Conservation (phyloP, 1,284 basidiomycete genomes). For the Ustilago crameri region DNA sequence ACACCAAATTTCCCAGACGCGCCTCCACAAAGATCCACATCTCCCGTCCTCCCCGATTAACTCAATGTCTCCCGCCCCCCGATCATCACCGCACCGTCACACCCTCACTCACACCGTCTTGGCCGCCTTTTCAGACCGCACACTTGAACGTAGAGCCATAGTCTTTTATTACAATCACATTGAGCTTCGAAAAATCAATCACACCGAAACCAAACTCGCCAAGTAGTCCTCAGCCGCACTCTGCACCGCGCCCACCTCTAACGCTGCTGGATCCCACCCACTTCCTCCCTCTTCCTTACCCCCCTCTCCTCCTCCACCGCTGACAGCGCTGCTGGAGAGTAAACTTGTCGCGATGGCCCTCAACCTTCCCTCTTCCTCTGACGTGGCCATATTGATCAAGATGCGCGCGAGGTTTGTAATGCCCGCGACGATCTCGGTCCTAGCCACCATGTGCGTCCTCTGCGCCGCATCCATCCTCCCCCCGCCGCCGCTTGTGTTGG, state of each 20-base stretch:
- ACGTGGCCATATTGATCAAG: constrained; percentile 20
- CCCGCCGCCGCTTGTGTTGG: neutral
- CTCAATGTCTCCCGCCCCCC: neutral
- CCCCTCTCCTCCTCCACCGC: constrained; percentile 2
- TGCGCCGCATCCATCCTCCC: constrained; percentile 68
- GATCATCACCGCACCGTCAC: neutral
- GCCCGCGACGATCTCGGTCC: constrained; percentile 78
- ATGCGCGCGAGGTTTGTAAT: constrained; percentile 70
- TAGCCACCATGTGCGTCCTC: constrained; percentile 75
- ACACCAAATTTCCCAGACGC: too few relatives aligned
- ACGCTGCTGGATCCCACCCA: constrained; percentile 34
- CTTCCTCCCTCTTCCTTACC: constrained; percentile 5
- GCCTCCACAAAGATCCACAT: too few relatives aligned
- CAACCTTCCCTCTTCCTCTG: constrained; percentile 6
- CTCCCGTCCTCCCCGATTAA: neutral
- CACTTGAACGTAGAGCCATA: too few relatives aligned
- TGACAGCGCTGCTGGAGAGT: constrained; percentile 12
- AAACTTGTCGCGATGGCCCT: constrained; percentile 14
- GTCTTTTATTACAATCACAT: too few relatives aligned
- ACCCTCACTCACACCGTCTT: neutral
- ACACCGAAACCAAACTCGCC: constrained; percentile 27
- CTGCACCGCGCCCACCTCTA: constrained; percentile 45
- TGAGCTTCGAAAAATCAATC: too few relatives aligned
- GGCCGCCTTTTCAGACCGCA: too few relatives aligned
- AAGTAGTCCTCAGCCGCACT: constrained; percentile 45